Conservation (phyloP, 805 yeast species). For the Sugiyamaella valdiviana region DNA sequence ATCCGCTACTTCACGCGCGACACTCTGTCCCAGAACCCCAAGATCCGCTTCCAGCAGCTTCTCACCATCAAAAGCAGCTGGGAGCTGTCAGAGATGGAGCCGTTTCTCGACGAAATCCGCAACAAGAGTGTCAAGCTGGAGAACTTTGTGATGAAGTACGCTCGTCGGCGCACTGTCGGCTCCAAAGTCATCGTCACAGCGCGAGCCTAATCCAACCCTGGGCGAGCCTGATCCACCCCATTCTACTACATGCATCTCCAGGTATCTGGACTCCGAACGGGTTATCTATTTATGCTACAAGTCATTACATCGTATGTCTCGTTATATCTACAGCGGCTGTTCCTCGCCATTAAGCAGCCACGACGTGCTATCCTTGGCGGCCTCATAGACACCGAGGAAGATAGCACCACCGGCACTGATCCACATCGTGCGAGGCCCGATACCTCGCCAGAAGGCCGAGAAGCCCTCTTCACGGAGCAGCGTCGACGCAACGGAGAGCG, state of each 20-base stretch:
- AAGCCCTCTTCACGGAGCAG: constrained; percentile 70
- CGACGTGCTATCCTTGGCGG: constrained; percentile 26
- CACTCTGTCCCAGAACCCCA: constrained; percentile 44
- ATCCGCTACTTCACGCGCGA: constrained; percentile 50
- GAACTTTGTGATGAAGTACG: constrained; percentile 55
- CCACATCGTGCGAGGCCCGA: constrained; percentile 97
- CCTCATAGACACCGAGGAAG: constrained; percentile 88
- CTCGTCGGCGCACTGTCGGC: constrained; percentile 46
- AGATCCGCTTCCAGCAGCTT: constrained; percentile 44
- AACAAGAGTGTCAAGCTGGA: constrained; percentile 49
- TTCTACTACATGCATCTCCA: too few relatives aligned
- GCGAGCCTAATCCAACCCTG: constrained; percentile 8
- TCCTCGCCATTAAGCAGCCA: background rate
- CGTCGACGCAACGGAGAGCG: constrained; percentile 42
- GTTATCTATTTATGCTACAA: background rate
- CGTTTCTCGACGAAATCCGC: constrained; percentile 58
- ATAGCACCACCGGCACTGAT: constrained; percentile 98
- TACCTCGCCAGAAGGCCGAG: constrained; percentile 67
- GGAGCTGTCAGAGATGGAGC: constrained; percentile 56
- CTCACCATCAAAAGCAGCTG: constrained; percentile 52
- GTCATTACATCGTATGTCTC: background rate
- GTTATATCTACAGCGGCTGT: background rate
- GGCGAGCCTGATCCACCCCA: too few relatives aligned
- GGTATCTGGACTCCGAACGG: too few relatives aligned
- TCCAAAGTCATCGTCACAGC: constrained; percentile 35